Base-by-base conservation (phyloP, 441 rosid genomes). In the Syzygium malaccense region DNA sequence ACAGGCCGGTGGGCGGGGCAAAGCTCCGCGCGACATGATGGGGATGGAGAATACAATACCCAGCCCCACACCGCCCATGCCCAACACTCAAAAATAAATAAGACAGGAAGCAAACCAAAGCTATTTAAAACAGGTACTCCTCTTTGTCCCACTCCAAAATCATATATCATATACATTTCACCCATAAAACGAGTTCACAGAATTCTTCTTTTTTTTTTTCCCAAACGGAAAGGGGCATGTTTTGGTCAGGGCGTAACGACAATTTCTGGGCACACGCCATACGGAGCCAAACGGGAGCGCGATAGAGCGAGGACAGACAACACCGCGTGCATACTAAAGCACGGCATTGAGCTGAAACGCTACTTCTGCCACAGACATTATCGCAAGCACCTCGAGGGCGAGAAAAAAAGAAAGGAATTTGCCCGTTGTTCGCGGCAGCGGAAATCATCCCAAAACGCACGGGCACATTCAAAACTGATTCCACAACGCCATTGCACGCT, bases 321-420 rank as follows among this genome's bases (percentile, higher is more conserved):
- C 80, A 68, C 48, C 25, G 80, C 71, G 71, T 32, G 37, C 71
- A 30, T 18, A 20, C 11, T 13, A 20, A 71, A 71, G 49, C 83
- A 71, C 51, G 20, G 83, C 1, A 20, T 71, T 26, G 49, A 71
- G 83, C 83, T 12, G 10, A 71, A 71, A 71, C 83, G 23, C 83
- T 37, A 12, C 48, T 19, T 37, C 83, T 20, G 37, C 51, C 17
- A 71, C 12, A 23, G 17, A 37, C 83, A 71, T 71, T 71, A 71
- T 25, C n/a, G 49, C 83, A 71, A 71, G 83, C 83, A 71, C 83
- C 49, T 71, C 28, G 83, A 37, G 83, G 83, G 83, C 83, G n/a
- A 37, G 83, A 20, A 37, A 71, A 71, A 37, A 37, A n/a, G 11
- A 71, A 71, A 37, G 80, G 51, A 20, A 9, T 71, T 71, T 23